Conservation (phyloP, 1,284 basidiomycete genomes). For the Salmacisia buchloeana region DNA sequence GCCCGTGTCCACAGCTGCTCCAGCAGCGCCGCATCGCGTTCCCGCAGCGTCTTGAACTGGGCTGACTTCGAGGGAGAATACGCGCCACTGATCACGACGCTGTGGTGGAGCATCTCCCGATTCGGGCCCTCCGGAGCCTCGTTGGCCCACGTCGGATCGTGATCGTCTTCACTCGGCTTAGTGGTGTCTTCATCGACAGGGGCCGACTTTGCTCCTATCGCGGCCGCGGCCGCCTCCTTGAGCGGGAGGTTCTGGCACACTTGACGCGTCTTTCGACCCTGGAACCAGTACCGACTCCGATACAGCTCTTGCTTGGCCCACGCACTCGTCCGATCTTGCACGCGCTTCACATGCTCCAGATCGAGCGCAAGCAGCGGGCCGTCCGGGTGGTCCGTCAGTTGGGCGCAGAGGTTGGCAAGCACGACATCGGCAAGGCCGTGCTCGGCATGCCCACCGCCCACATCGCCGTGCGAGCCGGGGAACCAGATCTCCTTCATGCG, state of each 20-base stretch:
- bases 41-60: background rate
- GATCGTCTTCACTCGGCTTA: background rate
- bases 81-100: slow-evolving; percentile 1
- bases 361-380: slow-evolving; percentile 4
- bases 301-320: slow-evolving; percentile 7
- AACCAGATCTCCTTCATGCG: background rate
- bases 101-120: slow-evolving; percentile 7
- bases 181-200: background rate
- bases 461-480: background rate
- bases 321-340: slow-evolving; percentile 1
- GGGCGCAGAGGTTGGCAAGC: background rate
- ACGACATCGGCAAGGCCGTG: slow-evolving; percentile 3
- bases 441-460: slow-evolving; percentile 1
- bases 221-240: background rate
- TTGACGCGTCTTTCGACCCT: background rate
- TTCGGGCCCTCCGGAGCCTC: background rate
- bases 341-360: background rate
- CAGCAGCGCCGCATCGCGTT: background rate
- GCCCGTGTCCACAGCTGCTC: background rate
- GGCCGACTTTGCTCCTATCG: no score
- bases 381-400: background rate
- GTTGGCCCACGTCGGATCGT: background rate
- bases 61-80: background rate
- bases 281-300: background rate
- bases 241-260: background rate